phyloP scores from a whole-genome alignment of 2,329 filamentous ascomycete genomes.

The Nothopassalora personata region DNA sequence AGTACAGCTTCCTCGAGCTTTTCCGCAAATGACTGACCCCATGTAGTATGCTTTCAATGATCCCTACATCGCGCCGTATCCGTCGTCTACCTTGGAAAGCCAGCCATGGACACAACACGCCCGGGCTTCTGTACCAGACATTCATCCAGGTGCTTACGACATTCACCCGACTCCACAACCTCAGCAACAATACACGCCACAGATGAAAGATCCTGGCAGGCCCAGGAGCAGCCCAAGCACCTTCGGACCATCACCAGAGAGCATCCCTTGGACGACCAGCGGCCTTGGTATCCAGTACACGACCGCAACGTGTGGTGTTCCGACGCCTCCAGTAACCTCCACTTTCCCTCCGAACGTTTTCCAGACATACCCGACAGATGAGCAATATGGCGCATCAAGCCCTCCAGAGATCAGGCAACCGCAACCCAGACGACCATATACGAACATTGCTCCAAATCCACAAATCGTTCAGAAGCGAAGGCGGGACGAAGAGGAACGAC shows the following conservation, averaged over 20 bases:
- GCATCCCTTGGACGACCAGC: slow-evolving; percentile 35
- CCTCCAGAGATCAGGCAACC: slow-evolving; percentile 31
- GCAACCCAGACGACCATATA: slow-evolving; percentile 39
- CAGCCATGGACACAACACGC: slow-evolving; percentile 28
- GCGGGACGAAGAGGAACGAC: slow-evolving; percentile 34
- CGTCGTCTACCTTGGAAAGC: slow-evolving; percentile 30
- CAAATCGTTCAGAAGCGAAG: slow-evolving; percentile 34
- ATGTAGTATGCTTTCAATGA: slow-evolving; percentile 29
- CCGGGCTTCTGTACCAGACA: slow-evolving; percentile 24
- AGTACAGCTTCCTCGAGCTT: not conserved
- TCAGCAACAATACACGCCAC: slow-evolving; percentile 12
- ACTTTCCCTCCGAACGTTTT: slow-evolving; percentile 33
- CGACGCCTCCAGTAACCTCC: slow-evolving; percentile 29
- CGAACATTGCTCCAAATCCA: slow-evolving; percentile 43
- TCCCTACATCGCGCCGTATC: slow-evolving; percentile 32
- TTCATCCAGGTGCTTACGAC: slow-evolving; percentile 16
- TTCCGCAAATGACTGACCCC: not conserved
- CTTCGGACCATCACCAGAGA: slow-evolving; percentile 36
- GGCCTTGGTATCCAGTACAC: slow-evolving; percentile 40
- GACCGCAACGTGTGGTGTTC: slow-evolving; percentile 21
- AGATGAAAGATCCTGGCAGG: slow-evolving; percentile 29
- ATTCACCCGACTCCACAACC: slow-evolving; percentile 10
- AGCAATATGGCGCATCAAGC: slow-evolving; percentile 27
- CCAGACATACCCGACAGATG: slow-evolving; percentile 24
- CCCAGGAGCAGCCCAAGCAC: slow-evolving; percentile 42